Conservation (phyloP, 2,329 filamentous ascomycete genomes). For the Lachnellula cervina region DNA sequence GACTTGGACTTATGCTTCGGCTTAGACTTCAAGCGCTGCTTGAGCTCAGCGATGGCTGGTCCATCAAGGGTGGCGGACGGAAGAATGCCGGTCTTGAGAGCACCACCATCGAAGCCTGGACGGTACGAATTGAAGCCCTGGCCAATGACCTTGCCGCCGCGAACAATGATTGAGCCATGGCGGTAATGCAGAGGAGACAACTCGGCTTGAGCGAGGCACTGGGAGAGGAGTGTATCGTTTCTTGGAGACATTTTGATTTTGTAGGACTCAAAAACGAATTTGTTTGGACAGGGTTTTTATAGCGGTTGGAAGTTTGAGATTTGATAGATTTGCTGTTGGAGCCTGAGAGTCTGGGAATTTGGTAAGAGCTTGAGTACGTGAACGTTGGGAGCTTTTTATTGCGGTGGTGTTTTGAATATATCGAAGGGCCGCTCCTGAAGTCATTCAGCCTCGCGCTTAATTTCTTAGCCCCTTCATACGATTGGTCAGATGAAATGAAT, state of each 20-base stretch:
- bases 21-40: slow-evolving; percentile 32
- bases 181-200: slow-evolving; percentile 45
- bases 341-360: not conserved
- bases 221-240: slow-evolving; percentile 43
- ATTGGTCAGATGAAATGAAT: too few relatives aligned
- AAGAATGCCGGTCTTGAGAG: slow-evolving; percentile 43
- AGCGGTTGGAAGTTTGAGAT: not conserved
- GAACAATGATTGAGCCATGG: slow-evolving; percentile 47
- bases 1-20: slow-evolving; percentile 35
- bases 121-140: slow-evolving; percentile 47
- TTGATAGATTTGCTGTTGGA: not conserved
- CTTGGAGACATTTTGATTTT: slow-evolving; percentile 22
- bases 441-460: too few relatives aligned
- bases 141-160: slow-evolving; percentile 49
- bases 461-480: too few relatives aligned
- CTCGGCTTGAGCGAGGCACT: slow-evolving; percentile 48
- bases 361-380: not conserved
- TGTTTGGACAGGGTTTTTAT: not conserved
- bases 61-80: slow-evolving; percentile 26
- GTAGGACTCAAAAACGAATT: not conserved
- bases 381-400: not conserved
- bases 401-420: not conserved
- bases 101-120: slow-evolving; percentile 44
- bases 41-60: slow-evolving; percentile 32
- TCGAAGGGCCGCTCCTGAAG: too few relatives aligned